These are phyloP conservation scores for Kickxella alabastrina DNA, from an alignment of 192 early-diverging fungal genomes.

Conservation along the genomic window DNA sequence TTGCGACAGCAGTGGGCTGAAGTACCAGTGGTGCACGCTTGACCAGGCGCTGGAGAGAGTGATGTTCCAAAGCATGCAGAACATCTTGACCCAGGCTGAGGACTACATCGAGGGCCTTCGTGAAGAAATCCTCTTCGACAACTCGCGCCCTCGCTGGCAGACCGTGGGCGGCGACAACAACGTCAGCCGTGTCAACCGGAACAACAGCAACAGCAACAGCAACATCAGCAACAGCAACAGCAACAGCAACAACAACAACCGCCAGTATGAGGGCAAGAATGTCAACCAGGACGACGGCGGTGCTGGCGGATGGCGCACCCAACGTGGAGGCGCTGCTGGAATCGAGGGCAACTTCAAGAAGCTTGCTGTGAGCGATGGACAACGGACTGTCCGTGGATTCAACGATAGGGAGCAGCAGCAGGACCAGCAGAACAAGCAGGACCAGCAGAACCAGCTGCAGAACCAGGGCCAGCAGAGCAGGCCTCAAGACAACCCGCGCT, in stretches of 20 bases:
- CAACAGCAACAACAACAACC: conserved; percentile 12
- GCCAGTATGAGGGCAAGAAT: background rate
- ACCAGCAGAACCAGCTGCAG: no score
- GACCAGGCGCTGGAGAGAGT: conserved; percentile 65
- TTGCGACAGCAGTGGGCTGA: conserved; percentile 59
- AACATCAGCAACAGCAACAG: conserved; percentile 13
- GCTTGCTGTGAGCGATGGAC: conserved; percentile 15
- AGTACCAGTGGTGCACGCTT: conserved; percentile 68
- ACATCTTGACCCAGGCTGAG: conserved; percentile 67
- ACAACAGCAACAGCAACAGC: no score
- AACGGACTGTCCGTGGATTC: conserved; percentile 8
- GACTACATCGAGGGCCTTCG: conserved; percentile 60
- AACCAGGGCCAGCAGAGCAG: conserved; percentile 28
- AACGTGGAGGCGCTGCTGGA: conserved; percentile 14
- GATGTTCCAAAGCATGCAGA: conserved; percentile 78
- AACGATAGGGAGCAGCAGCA: conserved; percentile 22
- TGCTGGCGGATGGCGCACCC: conserved; percentile 17
- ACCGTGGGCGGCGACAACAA: conserved; percentile 36
- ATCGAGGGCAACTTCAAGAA: conserved; percentile 23
- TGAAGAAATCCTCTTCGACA: conserved; percentile 25
- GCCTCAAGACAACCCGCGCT: conserved; percentile 67
- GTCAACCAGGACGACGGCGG: conserved; percentile 2
- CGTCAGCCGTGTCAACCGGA: no score
- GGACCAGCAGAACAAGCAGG: no score
- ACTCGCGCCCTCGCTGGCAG: conserved; percentile 35